Base-by-base conservation (phyloP, 129 eudicot genomes). In the Escallonia rubra region DNA sequence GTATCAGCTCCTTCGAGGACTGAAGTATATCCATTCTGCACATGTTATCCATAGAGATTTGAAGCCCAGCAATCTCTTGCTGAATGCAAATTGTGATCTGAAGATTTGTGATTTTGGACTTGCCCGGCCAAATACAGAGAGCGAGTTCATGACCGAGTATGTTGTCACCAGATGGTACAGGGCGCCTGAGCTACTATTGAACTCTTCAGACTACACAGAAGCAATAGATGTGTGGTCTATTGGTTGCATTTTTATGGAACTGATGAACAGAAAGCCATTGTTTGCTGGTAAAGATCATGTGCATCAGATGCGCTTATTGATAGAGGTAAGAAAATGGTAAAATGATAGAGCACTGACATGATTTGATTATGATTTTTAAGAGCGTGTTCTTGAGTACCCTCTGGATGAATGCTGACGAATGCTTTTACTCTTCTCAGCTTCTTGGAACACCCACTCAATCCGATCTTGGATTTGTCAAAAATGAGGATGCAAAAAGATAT, bases 121-220 rank as follows among this genome's bases (percentile, higher is more conserved):
- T 7, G 97, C 97, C 1, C 82, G 97, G 23, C 91, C 87, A 15
- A 87, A 80, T 67, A 72, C 85, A 5, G 95, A 87, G 23, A 87
- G 80, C 43, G 91, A 87, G 68, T 83, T 82, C 79, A 90, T 90
- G 97, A 90, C 97, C 3, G 97, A 90, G 59, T 90, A 90, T 67
- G 97, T 90, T 68, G 97, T 90, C 57, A 90, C 97, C 0, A 69
- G 97, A 68, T 90, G 97, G 97, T 90, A 90, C 53, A 78, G 97
- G 44, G 97, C 97, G 46, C 97, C 97, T 4, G 97, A 90, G 78
- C 78, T 90, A 56, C 56, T 90, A 52, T 73, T 90, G 38, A 90
- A 87, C 72, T 90, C 97, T 51, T 80, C 97, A 2, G 97, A 87
- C 39, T 90, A 90, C 72, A 80, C 86, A 12, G 90, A 82, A 52